phyloP scores from a whole-genome alignment of 352 stramenopile species.

The Pythium sukuiense region DNA sequence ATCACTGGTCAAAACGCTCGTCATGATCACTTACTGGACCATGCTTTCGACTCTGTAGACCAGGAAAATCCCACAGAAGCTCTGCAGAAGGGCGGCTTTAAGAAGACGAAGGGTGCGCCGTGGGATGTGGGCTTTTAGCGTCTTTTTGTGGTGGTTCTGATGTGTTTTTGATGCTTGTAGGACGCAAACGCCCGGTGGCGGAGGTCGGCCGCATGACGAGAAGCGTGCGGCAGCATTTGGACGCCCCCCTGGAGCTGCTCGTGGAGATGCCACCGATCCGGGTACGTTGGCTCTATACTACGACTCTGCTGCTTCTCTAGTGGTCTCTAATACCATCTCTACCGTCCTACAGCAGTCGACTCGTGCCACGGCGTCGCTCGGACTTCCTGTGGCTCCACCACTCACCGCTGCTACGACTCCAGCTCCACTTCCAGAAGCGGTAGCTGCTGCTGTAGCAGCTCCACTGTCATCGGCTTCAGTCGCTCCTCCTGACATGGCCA shows the following conservation, averaged over 20 bases:
- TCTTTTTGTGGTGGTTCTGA: not conserved
- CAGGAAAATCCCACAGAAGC: slow-evolving; percentile 54
- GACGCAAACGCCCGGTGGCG: slow-evolving; percentile 54
- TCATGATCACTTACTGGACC: not conserved
- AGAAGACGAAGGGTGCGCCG: slow-evolving; percentile 74
- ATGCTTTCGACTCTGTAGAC: slow-evolving; percentile 24
- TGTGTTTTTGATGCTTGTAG: slow-evolving; percentile 24
- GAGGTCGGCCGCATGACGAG: slow-evolving; percentile 75
- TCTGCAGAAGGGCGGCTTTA: slow-evolving; percentile 58
- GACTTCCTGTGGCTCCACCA: slow-evolving; percentile 6
- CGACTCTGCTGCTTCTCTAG: not conserved
- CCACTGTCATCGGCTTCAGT: slow-evolving; percentile 2
- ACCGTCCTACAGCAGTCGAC: slow-evolving; percentile 14
- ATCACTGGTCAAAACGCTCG: not conserved
- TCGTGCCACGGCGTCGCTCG: not conserved
- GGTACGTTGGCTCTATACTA: slow-evolving; percentile 31
- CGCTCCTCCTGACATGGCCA: slow-evolving; percentile 9
- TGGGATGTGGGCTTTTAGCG: not conserved
- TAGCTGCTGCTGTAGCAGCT: slow-evolving; percentile 8
- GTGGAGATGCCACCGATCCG: slow-evolving; percentile 48
- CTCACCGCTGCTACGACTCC: not conserved
- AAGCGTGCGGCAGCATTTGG: slow-evolving; percentile 76
- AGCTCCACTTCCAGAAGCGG: slow-evolving; percentile 2
- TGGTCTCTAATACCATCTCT: not conserved
- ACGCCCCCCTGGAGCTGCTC: slow-evolving; percentile 69